A percentile compares a stretch with the other conserved stretches of the same genome.
phyloP scores from a whole-genome alignment of 148 eudicot genomes.

The Amaranthus palmeri region DNA sequence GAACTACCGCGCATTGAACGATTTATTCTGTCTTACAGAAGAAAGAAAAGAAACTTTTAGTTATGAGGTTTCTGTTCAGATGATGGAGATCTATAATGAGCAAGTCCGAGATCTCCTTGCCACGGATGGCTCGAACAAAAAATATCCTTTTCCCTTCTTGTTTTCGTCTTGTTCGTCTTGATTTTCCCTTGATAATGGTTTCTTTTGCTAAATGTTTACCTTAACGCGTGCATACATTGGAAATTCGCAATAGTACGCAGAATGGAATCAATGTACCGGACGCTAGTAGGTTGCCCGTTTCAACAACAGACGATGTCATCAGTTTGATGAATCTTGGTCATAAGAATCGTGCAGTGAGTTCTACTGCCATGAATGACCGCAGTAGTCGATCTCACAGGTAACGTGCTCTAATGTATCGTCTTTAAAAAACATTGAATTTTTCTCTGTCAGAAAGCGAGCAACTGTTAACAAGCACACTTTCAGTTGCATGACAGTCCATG shows the following conservation, averaged over 20 bases:
- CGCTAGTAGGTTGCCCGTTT: slow-evolving; percentile 71
- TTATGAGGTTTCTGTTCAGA: slow-evolving; percentile 84
- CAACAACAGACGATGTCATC: slow-evolving; percentile 79
- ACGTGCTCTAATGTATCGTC: background rate
- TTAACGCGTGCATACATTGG: slow-evolving; percentile 73
- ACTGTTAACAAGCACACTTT: slow-evolving; percentile 19
- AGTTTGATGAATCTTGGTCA: slow-evolving; percentile 73
- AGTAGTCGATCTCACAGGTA: slow-evolving; percentile 99
- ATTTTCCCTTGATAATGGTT: background rate
- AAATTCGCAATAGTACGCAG: slow-evolving; percentile 68
- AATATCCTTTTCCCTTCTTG: slow-evolving; percentile 59
- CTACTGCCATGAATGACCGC: slow-evolving; percentile 89
- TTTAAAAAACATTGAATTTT: background rate
- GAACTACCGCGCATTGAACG: slow-evolving; percentile 82
- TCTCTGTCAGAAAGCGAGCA: background rate
- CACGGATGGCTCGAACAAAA: slow-evolving; percentile 63
- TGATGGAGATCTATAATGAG: slow-evolving; percentile 97
- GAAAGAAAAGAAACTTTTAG: slow-evolving; percentile 61
- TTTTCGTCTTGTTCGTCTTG: background rate
- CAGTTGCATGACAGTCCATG: slow-evolving; percentile 95
- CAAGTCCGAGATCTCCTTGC: slow-evolving; percentile 93
- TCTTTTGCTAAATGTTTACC: slow-evolving; percentile 17
- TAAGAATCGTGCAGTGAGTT: slow-evolving; percentile 81
- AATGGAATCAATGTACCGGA: slow-evolving; percentile 88
- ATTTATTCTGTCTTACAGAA: slow-evolving; percentile 64